Conservation (phyloP, 1,284 basidiomycete species). For the Pholiota adiposa region DNA sequence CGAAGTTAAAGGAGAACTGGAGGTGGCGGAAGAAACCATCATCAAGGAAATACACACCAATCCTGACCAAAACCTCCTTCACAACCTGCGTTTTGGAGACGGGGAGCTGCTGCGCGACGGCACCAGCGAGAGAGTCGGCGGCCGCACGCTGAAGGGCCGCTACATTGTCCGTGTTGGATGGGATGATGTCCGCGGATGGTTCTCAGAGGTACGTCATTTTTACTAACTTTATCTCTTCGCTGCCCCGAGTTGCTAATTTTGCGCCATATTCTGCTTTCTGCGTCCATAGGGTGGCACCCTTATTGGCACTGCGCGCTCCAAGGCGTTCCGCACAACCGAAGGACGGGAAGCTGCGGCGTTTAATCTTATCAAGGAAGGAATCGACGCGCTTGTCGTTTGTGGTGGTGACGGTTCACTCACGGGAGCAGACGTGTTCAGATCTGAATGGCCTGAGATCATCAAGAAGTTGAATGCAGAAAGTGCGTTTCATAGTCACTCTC, state of each 20-base stretch:
- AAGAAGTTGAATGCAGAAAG: slow-evolving; percentile 69
- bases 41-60: slow-evolving; percentile 9
- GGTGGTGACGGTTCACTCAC: slow-evolving; percentile 97
- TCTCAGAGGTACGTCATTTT: slow-evolving; percentile 68
- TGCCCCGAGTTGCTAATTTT: slow-evolving; percentile 4
- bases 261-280: slow-evolving; percentile 3
- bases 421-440: slow-evolving; percentile 91
- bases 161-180: slow-evolving; percentile 98
- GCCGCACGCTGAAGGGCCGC: slow-evolving; percentile 81
- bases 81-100: slow-evolving; percentile 88
- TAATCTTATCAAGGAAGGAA: slow-evolving; percentile 95
- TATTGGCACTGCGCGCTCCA: slow-evolving; percentile 94
- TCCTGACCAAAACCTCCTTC: slow-evolving; percentile 52
- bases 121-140: slow-evolving; percentile 77
- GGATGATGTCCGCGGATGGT: slow-evolving; percentile 98
- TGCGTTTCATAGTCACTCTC: slow-evolving; percentile 23
- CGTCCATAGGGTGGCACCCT: slow-evolving; percentile 84
- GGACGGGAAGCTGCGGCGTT: slow-evolving; percentile 87
- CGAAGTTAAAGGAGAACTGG: slow-evolving; percentile 20
- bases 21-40: slow-evolving; percentile 9
- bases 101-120: slow-evolving; percentile 90
- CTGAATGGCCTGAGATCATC: slow-evolving; percentile 92
- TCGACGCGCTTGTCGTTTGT: slow-evolving; percentile 95
- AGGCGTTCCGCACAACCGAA: slow-evolving; percentile 85
- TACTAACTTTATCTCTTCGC: background rate